A percentile compares a stretch with the other conserved stretches of the same genome.
phyloP scores from a whole-genome alignment of 2,329 filamentous ascomycete species.

The Clarireedia monteithiana region DNA sequence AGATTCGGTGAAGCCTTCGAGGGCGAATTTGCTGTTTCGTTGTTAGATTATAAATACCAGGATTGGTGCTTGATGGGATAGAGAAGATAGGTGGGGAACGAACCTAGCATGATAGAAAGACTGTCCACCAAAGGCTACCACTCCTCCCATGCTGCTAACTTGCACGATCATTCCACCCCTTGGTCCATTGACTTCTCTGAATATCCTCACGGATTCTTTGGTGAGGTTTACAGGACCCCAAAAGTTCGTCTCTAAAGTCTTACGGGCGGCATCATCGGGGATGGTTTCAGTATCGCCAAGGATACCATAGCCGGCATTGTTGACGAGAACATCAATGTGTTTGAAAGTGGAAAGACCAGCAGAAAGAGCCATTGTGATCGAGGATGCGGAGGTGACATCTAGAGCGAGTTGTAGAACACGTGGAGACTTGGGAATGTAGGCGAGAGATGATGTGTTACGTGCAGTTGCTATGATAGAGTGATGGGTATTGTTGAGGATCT shows the following conservation, averaged over 20 bases:
- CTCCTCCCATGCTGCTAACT: conserved; percentile 2
- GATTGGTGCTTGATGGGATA: conserved; percentile 9
- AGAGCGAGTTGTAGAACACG: conserved; percentile 37
- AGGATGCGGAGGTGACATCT: conserved; percentile 40
- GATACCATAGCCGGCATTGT: conserved; percentile 53
- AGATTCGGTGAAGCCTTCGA: not conserved
- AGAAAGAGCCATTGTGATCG: conserved; percentile 27
- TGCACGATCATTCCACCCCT: conserved; percentile 2
- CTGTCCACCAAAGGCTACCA: not conserved
- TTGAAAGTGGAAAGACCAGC: conserved; percentile 38
- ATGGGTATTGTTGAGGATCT: conserved; percentile 29
- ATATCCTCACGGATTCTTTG: conserved; percentile 1
- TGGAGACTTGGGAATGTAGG: conserved; percentile 30
- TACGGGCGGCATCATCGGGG: conserved; percentile 28
- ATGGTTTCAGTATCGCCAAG: conserved; percentile 43
- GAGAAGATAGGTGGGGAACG: conserved; percentile 36
- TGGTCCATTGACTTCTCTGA: not conserved
- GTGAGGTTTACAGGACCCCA: conserved; percentile 4
- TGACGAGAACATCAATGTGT: conserved; percentile 47
- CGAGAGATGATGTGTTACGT: conserved; percentile 34
- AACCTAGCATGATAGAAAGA: conserved; percentile 16
- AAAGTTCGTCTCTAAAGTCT: conserved; percentile 7
- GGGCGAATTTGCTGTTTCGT: conserved; percentile 28
- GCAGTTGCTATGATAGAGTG: conserved; percentile 40
- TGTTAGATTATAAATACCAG: conserved; percentile 29